Conservation (phyloP, 2,329 filamentous ascomycete genomes). For the Zymoseptoria crescenta region DNA sequence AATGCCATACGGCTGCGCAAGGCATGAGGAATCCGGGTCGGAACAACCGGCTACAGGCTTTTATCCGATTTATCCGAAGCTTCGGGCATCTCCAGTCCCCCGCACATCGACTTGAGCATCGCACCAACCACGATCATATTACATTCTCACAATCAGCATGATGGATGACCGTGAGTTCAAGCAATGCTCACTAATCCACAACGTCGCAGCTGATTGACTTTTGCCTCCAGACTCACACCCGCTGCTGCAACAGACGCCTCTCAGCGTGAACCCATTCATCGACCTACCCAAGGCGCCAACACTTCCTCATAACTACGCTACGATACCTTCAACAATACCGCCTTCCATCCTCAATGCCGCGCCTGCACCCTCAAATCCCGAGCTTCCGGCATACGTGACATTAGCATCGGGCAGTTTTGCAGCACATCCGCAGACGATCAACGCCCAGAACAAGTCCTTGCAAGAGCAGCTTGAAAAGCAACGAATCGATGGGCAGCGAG, state of each 20-base stretch:
- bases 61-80: not conserved
- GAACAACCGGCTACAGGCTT: not conserved
- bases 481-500: slow-evolving; percentile 58
- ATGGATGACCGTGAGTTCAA: slow-evolving; percentile 3
- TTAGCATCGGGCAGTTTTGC: slow-evolving; percentile 66
- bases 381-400: slow-evolving; percentile 61
- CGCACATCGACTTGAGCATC: not conserved
- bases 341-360: slow-evolving; percentile 53
- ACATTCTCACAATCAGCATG: not conserved
- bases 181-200: too few species aligned
- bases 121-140: not conserved
- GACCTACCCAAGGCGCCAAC: slow-evolving; percentile 83
- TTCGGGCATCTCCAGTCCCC: not conserved
- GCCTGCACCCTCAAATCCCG: slow-evolving; percentile 30
- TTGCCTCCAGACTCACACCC: slow-evolving; percentile 55
- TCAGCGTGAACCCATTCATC: slow-evolving; percentile 92
- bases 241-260: slow-evolving; percentile 81
- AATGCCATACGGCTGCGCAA: not conserved
- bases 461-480: slow-evolving; percentile 66
- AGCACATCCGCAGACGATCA: slow-evolving; percentile 79
- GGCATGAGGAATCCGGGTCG: not conserved
- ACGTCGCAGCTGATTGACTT: not conserved
- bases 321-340: slow-evolving; percentile 78
- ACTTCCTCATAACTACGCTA: slow-evolving; percentile 90
- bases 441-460: slow-evolving; percentile 70